Evolutionary conservation across 1,139 yeast species (phyloP).

Genomic region (Pneumocystis sp.): DNA sequence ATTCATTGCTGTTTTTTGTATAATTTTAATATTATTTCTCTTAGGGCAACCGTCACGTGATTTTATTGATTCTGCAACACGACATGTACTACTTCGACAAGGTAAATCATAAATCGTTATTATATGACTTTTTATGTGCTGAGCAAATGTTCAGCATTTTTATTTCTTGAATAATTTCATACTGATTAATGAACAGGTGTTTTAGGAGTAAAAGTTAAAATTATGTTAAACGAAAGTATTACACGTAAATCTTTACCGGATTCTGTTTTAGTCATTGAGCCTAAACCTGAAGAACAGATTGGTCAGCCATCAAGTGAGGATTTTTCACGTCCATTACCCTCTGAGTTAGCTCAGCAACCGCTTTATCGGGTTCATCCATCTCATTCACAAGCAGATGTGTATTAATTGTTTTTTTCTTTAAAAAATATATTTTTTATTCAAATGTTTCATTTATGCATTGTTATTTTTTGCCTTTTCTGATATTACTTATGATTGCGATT

Average conservation of each 20-base stretch:
- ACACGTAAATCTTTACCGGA: conserved; percentile 86
- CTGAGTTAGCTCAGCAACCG: background rate
- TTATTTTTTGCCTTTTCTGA: no score
- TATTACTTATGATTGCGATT: background rate
- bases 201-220: conserved; percentile 97
- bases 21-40: background rate
- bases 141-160: background rate
- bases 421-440: background rate
- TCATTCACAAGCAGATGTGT: background rate
- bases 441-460: background rate
- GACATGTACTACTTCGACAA: conserved; percentile 99
- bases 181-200: conserved; percentile 36
- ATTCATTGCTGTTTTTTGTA: background rate
- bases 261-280: conserved; percentile 85
- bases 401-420: background rate
- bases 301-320: conserved; percentile 42
- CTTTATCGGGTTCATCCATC: background rate
- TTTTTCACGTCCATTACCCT: conserved; percentile 40
- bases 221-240: conserved; percentile 70
- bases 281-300: conserved; percentile 88
- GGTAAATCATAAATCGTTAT: conserved; percentile 22
- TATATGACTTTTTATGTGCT: background rate
- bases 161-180: background rate
- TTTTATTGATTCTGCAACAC: conserved; percentile 96
- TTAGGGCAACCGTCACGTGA: conserved; percentile 99